Percentiles rank a stretch among this genome's conserved stretches.
Evolutionary conservation across 768 basidiomycete genomes (phyloP).

Genomic region (Lentinula lateritia): DNA sequence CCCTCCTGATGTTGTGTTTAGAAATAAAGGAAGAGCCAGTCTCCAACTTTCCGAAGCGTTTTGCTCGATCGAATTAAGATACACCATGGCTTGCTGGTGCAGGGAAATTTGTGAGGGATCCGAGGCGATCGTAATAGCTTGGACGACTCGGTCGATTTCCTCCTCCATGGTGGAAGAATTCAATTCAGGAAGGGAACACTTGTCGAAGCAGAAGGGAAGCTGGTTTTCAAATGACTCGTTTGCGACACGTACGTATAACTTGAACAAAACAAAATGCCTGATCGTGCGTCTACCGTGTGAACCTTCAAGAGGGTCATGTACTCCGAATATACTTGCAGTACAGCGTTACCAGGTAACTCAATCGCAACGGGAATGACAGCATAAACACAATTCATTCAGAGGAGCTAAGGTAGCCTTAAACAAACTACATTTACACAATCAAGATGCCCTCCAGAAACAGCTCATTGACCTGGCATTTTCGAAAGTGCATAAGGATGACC

Average conservation of each 20-base stretch:
- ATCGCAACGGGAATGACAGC: background rate
- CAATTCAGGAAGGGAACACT: background rate
- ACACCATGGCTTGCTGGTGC: conserved; percentile 85
- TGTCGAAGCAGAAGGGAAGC: background rate
- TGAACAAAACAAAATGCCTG: background rate
- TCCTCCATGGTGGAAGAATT: conserved; percentile 52
- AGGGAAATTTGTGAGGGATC: conserved; percentile 66
- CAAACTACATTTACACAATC: background rate
- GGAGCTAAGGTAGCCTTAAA: background rate
- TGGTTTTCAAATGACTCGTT: background rate
- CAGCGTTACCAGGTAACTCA: background rate
- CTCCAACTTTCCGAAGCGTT: conserved; percentile 76
- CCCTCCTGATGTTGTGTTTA: conserved; percentile 56
- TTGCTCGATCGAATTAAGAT: conserved; percentile 71
- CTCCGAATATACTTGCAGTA: too few relatives aligned
- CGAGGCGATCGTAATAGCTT: conserved; percentile 85
- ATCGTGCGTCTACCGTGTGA: background rate
- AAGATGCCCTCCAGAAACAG: background rate
- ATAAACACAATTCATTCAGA: background rate
- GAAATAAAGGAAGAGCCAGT: conserved; percentile 71
- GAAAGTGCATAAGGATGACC: conserved; percentile 2
- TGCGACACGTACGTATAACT: background rate
- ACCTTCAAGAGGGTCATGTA: too few relatives aligned
- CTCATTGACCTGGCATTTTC: background rate
- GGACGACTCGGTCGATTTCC: conserved; percentile 70